Base-by-base conservation (phyloP, 148 eudicot species). In the Cornus kousa region DNA sequence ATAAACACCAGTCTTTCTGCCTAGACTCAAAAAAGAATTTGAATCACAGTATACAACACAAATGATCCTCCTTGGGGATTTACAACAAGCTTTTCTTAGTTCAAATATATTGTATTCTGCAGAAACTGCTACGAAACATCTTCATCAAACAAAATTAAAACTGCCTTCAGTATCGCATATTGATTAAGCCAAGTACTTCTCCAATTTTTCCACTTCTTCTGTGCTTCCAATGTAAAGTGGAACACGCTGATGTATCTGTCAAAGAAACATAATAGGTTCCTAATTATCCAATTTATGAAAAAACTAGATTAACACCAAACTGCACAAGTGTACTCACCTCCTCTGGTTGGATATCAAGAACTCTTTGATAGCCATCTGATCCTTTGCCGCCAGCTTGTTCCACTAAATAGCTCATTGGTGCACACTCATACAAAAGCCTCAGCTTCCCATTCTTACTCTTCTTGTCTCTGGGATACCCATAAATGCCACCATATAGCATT, bases 331-430 rank as follows among this genome's bases (percentile, higher is more conserved):
- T 0, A 53, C 59, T 71, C 31, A 93, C 97, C 93, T 95, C 97
- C 19, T 87, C 80, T 64, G 98, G 98, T 72, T 92, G 85, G 67
- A 95, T 95, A 76, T 95, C 97, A 46, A 95, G 97, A 71, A 95
- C 77, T 70, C 98, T 83, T 12, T 85, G 83, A 59, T 86, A 90
- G 55, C 97, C 98, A 83, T 95, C 98, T 0, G 98, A 95, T 74
- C 98, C 98, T 85, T 95, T 95, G 0, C 98, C 98, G 5, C 98
- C 98, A 28, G 98, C 98, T 85, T 95, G 98, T 75, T 95, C 98
- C 5, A 89, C 97, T 7, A 95, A 89, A 70, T 86, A 95, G 86
- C 98, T 95, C 98, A 95, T 95, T 0, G 98, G 98, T 53, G 98
- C 97, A 80, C 98, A 95, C 81, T 95, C 98, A 77, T 95, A 95